Evolutionary conservation across 108 stramenopile species (phyloP).

Genomic region (Cyclotella kingstonii): DNA sequence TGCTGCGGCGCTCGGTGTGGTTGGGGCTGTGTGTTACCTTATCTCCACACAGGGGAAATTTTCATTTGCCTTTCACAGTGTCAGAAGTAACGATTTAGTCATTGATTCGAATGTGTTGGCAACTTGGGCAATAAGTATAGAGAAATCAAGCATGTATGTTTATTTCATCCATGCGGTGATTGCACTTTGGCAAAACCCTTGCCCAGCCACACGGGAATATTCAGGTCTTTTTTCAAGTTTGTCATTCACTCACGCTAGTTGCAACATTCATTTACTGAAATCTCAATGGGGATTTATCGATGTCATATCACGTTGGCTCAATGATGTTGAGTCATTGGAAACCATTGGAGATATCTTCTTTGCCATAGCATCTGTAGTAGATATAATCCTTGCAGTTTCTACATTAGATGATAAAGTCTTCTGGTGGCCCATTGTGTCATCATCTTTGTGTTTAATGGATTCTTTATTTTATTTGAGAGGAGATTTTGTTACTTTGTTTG

Average conservation of each 20-base stretch:
- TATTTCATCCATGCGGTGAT: slow-evolving; percentile 34
- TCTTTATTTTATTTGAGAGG: slow-evolving; percentile 34
- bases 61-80: slow-evolving; percentile 1
- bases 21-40: slow-evolving; percentile 8
- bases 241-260: no score
- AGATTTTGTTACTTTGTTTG: slow-evolving; percentile 33
- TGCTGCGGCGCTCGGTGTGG: slow-evolving; percentile 18
- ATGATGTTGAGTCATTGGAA: slow-evolving; percentile 28
- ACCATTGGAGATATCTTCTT: slow-evolving; percentile 35
- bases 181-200: slow-evolving; percentile 29
- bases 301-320: slow-evolving; percentile 1
- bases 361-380: slow-evolving; percentile 28
- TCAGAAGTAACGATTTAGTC: neutral
- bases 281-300: neutral
- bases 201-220: neutral
- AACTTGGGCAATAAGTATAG: slow-evolving; percentile 9
- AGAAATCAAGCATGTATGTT: slow-evolving; percentile 25
- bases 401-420: slow-evolving; percentile 31
- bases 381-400: slow-evolving; percentile 31
- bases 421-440: slow-evolving; percentile 30
- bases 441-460: slow-evolving; percentile 31
- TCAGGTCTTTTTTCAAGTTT: no score
- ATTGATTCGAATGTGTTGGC: neutral
- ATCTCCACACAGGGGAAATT: slow-evolving; percentile 4
- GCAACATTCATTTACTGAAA: neutral